Base-by-base conservation (phyloP, 2,329 filamentous ascomycete genomes). In the Exophiala mesophila region DNA sequence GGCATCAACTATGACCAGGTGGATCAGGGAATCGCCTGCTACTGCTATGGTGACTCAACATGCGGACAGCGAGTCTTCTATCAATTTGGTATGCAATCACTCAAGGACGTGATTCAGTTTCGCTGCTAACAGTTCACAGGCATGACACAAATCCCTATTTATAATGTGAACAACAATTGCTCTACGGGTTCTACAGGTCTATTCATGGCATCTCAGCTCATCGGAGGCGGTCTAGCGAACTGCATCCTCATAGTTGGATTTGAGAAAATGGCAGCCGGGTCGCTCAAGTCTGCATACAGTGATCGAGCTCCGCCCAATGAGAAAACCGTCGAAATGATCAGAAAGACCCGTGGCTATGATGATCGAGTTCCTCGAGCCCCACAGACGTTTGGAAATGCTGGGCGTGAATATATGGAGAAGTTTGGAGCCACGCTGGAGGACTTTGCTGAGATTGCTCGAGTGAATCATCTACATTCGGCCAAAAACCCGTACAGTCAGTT, bases 151-250 rank as follows among this genome's bases (percentile, higher is more conserved):
- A 95, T 97, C 55, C 90, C 90, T 58, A 87, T 96, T 63, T 89
- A 92, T 74, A 96, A 97, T 61, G 88, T 94, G 60, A 96, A 96
- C 77, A 96, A 96, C 75, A 94, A 95, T 72, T 97, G 90, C 74
- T 86, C 85, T 3, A 96, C 90, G 0, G 90, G 90, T 8, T 87
- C 82, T 3, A 94, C 89, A 0, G 90, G 89, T 5, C 71, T 96
- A 44, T 80, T 80, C 60, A 83, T 96, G 76, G 90, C 77, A 1
- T 74, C 88, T 17, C 85, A 82, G 36, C 74, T 92, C 62, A 81
- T 96, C 56, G 74, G 78, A 4, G 75, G 83, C 55, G 88, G 89
- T 17, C 85, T 78, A 8, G 85, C 87, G 1, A 85, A 95, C 65
- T 94, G 87, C 61, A 80, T 94, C 15, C 70, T 97, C 47, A 89